Evolutionary conservation across 768 basidiomycete species (phyloP).

Genomic region (Gloeostereum incarnatum): DNA sequence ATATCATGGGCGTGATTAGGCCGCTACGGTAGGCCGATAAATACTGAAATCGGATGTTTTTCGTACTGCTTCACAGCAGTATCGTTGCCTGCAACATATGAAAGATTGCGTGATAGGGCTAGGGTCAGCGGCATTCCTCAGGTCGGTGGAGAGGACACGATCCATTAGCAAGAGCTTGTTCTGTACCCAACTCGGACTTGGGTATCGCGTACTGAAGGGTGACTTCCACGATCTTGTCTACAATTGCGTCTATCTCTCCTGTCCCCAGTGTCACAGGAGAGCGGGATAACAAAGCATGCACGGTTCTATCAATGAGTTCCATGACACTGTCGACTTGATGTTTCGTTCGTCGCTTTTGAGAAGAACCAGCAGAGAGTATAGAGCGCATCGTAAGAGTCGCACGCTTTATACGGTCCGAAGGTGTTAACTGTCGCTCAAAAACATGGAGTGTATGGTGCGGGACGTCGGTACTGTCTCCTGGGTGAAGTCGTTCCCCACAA

Average conservation of each 20-base stretch:
- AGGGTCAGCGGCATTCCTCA: conserved; percentile 45
- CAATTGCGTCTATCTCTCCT: conserved; percentile 55
- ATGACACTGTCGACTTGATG: conserved; percentile 60
- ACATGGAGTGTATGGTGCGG: conserved; percentile 46
- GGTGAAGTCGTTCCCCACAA: conserved; percentile 75
- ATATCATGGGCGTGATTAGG: conserved; percentile 40
- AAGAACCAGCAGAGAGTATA: conserved; percentile 36
- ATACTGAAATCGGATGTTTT: conserved; percentile 40
- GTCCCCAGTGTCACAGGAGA: conserved; percentile 38
- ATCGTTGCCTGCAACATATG: conserved; percentile 13
- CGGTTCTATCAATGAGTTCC: conserved; percentile 67
- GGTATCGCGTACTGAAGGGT: conserved; percentile 75
- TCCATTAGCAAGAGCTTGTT: too few species aligned
- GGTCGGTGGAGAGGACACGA: conserved; percentile 56
- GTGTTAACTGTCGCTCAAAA: conserved; percentile 57
- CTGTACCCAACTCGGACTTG: conserved; percentile 36
- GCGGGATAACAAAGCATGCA: conserved; percentile 45
- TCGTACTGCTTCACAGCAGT: conserved; percentile 3
- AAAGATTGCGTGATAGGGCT: conserved; percentile 38
- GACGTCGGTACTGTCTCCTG: conserved; percentile 29
- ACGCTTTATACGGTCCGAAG: conserved; percentile 56
- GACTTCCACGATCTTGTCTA: conserved; percentile 64
- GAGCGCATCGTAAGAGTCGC: conserved; percentile 48
- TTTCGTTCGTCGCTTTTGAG: conserved; percentile 38
- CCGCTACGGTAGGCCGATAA: conserved; percentile 57